Evolutionary conservation across 139 green algal genomes (phyloP), one percentile per base, ranked within the genome.

Genomic region (Tetradesmus obliquus): DNA sequence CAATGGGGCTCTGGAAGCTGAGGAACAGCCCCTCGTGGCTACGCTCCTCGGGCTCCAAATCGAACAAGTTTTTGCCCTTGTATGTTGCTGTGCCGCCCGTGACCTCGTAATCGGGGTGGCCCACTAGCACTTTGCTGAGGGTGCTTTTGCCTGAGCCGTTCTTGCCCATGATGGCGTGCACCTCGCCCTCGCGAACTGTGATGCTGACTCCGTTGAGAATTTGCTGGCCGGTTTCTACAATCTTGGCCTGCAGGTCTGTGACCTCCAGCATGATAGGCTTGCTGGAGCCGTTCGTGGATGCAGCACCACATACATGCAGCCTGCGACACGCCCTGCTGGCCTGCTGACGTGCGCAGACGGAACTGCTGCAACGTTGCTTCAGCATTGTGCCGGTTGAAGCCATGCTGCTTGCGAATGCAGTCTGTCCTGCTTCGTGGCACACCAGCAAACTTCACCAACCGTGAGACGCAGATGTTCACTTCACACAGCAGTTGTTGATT

Each of bases 131-230:
- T 91, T 99, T 99, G 57, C 93, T 96, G 4, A 99, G 95, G 55
- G 98, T 99, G 91, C 92, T 97, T 94, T 99, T 99, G 79, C 98
- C 98, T 13, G 94, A 98, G 5, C 98, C 98, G 94, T 99, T 99
- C 90, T 99, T 99, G 55, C 98, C 98, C 98, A 99, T 99, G 94
- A 99, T 99, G 22, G 98, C 98, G 91, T 99, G 98, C 20, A 97
- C 92, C 86, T 97, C 93, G 66, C 94, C 93, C 87, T 97, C 95
- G 6, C 94, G 90, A n/a, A 99, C 93, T 51, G 92, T 97, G 17
- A 99, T 89, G 91, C 98, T 96, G 1, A 99, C 97, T 74, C 98
- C 98, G 17, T 98, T 97, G 1, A 99, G 95, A 82, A 99, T 99
- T 76, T 97, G 90, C 93, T 98, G 93, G 2, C 95, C 97, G 0